Evolutionary conservation across 257 asterid genomes (phyloP).

Genomic region (Capsicum chinense): DNA sequence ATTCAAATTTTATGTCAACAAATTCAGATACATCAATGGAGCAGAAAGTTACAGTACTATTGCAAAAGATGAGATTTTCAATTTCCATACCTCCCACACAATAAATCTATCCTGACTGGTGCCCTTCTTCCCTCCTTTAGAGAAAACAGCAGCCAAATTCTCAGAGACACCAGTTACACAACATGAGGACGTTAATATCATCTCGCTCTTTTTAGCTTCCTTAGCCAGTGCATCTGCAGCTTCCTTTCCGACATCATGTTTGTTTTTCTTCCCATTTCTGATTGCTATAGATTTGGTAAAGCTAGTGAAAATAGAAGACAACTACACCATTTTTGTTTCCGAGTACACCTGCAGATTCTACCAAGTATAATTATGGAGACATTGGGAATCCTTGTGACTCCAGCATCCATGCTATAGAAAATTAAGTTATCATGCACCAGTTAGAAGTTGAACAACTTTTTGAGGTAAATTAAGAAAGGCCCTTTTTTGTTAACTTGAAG

Average conservation of each 20-base stretch:
- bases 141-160: conserved; percentile 47
- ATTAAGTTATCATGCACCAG: not conserved
- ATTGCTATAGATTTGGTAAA: conserved; percentile 55
- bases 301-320: conserved; percentile 55
- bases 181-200: conserved; percentile 63
- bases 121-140: conserved; percentile 75
- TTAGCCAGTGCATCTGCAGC: conserved; percentile 52
- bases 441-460: not conserved
- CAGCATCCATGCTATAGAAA: not conserved
- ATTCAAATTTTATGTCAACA: not conserved
- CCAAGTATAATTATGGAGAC: not conserved
- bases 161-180: conserved; percentile 37
- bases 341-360: not conserved
- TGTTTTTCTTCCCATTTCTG: conserved; percentile 53
- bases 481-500: not conserved
- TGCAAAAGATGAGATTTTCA: not conserved
- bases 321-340: conserved; percentile 57
- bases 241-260: conserved; percentile 46
- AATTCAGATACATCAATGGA: not conserved
- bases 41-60: not conserved
- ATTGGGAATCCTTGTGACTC: not conserved
- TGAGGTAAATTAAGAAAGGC: not conserved
- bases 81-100: conserved; percentile 64
- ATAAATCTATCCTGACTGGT: conserved; percentile 68
- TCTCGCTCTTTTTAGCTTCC: conserved; percentile 62